Evolutionary conservation across 129 eudicot species (phyloP).

Genomic region (Lactuca sativa): DNA sequence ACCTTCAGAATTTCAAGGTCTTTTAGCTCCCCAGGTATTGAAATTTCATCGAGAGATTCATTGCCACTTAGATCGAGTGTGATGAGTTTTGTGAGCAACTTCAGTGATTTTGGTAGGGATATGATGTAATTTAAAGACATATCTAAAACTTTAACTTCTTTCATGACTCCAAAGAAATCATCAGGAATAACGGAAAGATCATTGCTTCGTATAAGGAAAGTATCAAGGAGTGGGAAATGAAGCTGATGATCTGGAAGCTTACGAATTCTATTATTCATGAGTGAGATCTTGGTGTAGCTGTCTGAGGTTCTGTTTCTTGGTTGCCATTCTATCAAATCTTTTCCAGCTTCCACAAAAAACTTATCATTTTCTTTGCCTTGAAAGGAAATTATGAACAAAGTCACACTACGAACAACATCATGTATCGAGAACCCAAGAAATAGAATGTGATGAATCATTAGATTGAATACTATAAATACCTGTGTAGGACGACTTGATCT

Average conservation of each 20-base stretch:
- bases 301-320: no score
- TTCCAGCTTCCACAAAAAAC: no score
- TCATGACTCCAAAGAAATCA: conserved; percentile 4
- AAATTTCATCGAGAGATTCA: background rate
- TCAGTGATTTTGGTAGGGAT: conserved; percentile 16
- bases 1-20: conserved; percentile 17
- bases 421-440: no score
- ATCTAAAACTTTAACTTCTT: conserved; percentile 20
- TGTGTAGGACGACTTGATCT: no score
- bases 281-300: no score
- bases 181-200: background rate
- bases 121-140: background rate
- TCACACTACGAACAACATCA: no score
- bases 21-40: conserved; percentile 7
- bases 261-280: no score
- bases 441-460: no score
- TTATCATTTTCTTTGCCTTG: no score
- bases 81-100: conserved; percentile 1
- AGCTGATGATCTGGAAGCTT: background rate
- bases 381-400: no score
- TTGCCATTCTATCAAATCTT: no score
- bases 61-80: conserved; percentile 1
- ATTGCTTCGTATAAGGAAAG: conserved; percentile 5
- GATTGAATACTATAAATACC: no score
- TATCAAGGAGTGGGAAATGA: background rate